Conservation (phyloP, 352 stramenopile species). For the Globisporangium apiculatum region DNA sequence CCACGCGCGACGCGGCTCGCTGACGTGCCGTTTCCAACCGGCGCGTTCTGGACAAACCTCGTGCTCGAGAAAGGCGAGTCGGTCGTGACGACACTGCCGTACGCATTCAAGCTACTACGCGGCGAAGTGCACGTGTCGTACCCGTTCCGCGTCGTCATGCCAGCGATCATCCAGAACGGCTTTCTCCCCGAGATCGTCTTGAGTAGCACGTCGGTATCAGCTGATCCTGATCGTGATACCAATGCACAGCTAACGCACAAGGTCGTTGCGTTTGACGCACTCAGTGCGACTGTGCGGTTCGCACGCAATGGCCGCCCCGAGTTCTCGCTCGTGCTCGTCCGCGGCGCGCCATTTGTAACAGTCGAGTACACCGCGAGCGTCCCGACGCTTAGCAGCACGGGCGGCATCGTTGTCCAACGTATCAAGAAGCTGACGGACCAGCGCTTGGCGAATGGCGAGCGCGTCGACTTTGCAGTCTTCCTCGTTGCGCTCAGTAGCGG, state of each 20-base stretch:
- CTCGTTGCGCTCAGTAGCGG: conserved; percentile 44
- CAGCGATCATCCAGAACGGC: conserved; percentile 50
- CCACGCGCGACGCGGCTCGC: conserved; percentile 16
- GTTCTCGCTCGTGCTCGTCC: conserved; percentile 59
- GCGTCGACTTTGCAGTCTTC: conserved; percentile 43
- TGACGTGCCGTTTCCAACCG: conserved; percentile 68
- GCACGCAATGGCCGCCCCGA: conserved; percentile 21
- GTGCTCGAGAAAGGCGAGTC: conserved; percentile 57
- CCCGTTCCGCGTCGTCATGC: conserved; percentile 71
- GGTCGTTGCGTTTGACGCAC: conserved; percentile 59
- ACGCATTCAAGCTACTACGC: conserved; percentile 45
- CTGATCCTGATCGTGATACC: background rate
- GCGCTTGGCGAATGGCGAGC: conserved; percentile 31
- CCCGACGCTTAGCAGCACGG: conserved; percentile 46
- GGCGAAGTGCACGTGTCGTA: conserved; percentile 67
- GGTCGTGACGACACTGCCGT: conserved; percentile 59
- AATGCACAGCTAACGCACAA: conserved; percentile 27
- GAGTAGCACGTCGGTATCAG: conserved; percentile 12
- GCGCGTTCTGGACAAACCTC: conserved; percentile 79
- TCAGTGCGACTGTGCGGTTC: conserved; percentile 65
- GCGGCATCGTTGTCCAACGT: conserved; percentile 36
- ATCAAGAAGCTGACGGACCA: conserved; percentile 44
- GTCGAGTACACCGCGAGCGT: conserved; percentile 47
- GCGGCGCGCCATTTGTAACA: conserved; percentile 76
- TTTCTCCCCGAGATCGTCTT: conserved; percentile 67